Base-by-base conservation (phyloP, 192 early-diverging fungal species). In the Umbelopsis sp. region DNA sequence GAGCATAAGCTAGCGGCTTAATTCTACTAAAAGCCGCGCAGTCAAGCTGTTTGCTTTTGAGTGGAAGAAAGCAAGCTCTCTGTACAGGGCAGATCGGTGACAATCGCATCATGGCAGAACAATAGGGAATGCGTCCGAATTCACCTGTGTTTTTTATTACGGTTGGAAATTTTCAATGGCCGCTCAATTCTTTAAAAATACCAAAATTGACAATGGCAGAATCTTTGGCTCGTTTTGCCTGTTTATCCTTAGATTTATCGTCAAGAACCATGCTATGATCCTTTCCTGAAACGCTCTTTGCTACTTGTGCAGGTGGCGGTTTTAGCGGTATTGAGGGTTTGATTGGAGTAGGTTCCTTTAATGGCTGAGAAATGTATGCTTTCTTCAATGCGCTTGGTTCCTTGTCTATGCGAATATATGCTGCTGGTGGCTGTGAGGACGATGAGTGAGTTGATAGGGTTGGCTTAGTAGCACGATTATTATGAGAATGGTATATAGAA, bases 151-250 rank as follows among this genome's bases (percentile, higher is more conserved):
- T 41, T 41, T 41, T 41, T 41, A 41, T 41, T 41, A 41, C 37
- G 5, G 10, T 41, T 41, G 37, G 48, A 49, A 21, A 21, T 49
- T 49, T 49, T 49, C 48, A 61, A 61, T 61, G 55, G 55, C 55
- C 55, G 55, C 55, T 61, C 12, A 61, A 16, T 30, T 61, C 55
- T 61, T 61, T 61, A 33, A 61, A 61, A 61, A 61, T 61, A 18
- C 55, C 55, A 35, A 35, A 61, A 33, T 61, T 61, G 27, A 61
- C 55, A 61, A 61, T 61, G 30, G 55, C 55, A 22, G 55, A 61
- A 30, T 61, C 55, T 35, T 61, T 61, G 13, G 55, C 55, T 4
- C 15, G 27, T 35, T 61, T 61, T 4, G 55, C 10, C 15, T 61
- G 21, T 25, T 61, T 61, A 18, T 33, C 27, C 27, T 61, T 61